phyloP scores from a whole-genome alignment of 1,139 yeast genomes.

The Ashbya aceris region DNA sequence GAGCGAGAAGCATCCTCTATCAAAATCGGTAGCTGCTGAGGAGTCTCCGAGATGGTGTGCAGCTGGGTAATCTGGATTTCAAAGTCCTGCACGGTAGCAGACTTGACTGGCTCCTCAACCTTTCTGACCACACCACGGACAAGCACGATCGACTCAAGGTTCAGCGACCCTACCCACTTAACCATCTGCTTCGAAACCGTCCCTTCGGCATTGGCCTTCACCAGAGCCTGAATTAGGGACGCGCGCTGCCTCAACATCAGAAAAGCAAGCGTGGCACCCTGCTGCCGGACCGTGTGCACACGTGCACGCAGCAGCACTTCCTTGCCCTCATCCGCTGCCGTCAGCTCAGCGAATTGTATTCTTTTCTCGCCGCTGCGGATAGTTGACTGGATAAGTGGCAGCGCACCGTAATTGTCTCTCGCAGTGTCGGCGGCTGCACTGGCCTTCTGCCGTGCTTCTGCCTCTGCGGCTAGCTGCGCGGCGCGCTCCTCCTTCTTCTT shows the following conservation, averaged over 20 bases:
- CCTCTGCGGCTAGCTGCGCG: constrained; percentile 76
- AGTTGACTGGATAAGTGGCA: constrained; percentile 74
- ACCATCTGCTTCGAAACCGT: constrained; percentile 89
- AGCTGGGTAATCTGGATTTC: constrained; percentile 74
- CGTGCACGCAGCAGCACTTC: constrained; percentile 86
- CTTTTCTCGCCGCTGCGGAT: constrained; percentile 54
- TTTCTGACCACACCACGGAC: constrained; percentile 79
- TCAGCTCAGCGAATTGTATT: constrained; percentile 45
- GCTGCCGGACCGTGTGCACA: constrained; percentile 85
- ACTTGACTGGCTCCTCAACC: constrained; percentile 78
- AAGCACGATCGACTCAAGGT: constrained; percentile 82
- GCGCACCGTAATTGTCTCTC: constrained; percentile 77
- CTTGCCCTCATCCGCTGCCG: constrained; percentile 59
- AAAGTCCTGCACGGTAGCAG: constrained; percentile 85
- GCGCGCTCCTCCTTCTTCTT: constrained; percentile 90
- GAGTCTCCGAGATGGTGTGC: constrained; percentile 75
- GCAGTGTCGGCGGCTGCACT: constrained; percentile 73
- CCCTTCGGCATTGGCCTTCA: constrained; percentile 48
- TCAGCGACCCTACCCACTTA: constrained; percentile 85
- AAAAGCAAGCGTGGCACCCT: constrained; percentile 91
- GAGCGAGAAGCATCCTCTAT: constrained; percentile 95
- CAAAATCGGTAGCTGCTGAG: constrained; percentile 84
- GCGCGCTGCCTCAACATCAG: constrained; percentile 86
- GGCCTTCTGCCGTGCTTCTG: constrained; percentile 53
- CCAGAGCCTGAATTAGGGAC: constrained; percentile 71